Evolutionary conservation across 2,329 filamentous ascomycete genomes (phyloP).

Genomic region (Cephalotrichum gorgonifer): DNA sequence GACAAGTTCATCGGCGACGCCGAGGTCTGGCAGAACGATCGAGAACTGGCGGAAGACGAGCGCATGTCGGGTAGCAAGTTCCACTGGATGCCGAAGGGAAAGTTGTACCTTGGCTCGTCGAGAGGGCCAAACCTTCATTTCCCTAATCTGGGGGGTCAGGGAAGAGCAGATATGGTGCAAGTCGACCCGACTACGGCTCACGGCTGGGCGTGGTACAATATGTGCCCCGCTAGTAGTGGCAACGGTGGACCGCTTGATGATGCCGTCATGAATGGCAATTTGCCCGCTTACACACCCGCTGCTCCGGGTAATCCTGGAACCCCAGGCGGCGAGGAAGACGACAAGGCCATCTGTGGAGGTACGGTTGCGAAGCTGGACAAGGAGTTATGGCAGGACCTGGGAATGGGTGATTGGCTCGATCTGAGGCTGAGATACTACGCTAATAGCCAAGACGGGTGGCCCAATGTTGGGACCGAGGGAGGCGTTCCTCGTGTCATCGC

Average conservation of each 20-base stretch:
- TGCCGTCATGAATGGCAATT: not conserved
- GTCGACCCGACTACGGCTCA: conserved; percentile 6
- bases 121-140: conserved; percentile 12
- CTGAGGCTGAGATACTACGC: not conserved
- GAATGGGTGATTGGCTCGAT: conserved; percentile 1
- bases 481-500: conserved; percentile 5
- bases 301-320: no score
- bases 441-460: not conserved
- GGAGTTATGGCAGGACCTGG: not conserved
- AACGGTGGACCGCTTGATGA: not conserved
- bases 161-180: conserved; percentile 14
- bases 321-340: not conserved
- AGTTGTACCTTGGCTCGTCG: not conserved
- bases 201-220: conserved; percentile 5
- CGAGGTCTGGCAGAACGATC: conserved; percentile 3
- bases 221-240: conserved; percentile 3
- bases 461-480: not conserved
- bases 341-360: conserved; percentile 1
- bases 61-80: not conserved
- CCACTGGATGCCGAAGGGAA: conserved; percentile 2
- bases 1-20: conserved; percentile 14
- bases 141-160: conserved; percentile 15
- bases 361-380: not conserved
- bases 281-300: not conserved
- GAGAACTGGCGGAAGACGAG: not conserved